Conservation (phyloP, 2,329 filamentous ascomycete genomes). For the Drechslerella coelobrocha region DNA sequence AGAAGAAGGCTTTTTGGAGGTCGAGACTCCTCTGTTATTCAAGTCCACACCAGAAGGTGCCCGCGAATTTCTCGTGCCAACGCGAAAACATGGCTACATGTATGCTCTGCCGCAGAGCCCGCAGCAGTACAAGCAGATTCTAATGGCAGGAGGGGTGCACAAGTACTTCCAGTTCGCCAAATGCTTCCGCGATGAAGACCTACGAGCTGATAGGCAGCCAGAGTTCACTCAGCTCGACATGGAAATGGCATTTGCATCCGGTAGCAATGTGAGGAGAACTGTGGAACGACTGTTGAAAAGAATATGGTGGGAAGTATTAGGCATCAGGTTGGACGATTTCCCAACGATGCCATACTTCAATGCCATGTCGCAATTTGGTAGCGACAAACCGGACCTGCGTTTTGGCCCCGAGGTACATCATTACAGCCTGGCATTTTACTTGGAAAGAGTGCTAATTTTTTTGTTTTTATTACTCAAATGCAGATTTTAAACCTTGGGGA, state of each 20-base stretch:
- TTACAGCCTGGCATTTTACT: neutral
- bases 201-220: constrained; percentile 88
- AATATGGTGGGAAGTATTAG: constrained; percentile 65
- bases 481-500: neutral
- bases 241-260: constrained; percentile 85
- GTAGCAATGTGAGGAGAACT: constrained; percentile 70
- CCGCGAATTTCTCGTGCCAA: constrained; percentile 91
- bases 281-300: constrained; percentile 64
- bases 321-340: constrained; percentile 63
- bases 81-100: constrained; percentile 72
- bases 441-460: neutral
- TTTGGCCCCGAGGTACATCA: constrained; percentile 1
- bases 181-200: constrained; percentile 94
- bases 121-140: constrained; percentile 97
- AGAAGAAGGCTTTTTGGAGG: constrained; percentile 71
- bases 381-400: constrained; percentile 89
- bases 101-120: constrained; percentile 96
- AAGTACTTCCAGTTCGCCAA: constrained; percentile 91
- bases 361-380: constrained; percentile 80
- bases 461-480: neutral
- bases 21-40: constrained; percentile 93
- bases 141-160: constrained; percentile 86
- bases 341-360: constrained; percentile 72
- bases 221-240: constrained; percentile 95
- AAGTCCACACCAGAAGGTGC: constrained; percentile 97